Base-by-base conservation (phyloP, 208 protist genomes). In the Trypanosoma mega region DNA sequence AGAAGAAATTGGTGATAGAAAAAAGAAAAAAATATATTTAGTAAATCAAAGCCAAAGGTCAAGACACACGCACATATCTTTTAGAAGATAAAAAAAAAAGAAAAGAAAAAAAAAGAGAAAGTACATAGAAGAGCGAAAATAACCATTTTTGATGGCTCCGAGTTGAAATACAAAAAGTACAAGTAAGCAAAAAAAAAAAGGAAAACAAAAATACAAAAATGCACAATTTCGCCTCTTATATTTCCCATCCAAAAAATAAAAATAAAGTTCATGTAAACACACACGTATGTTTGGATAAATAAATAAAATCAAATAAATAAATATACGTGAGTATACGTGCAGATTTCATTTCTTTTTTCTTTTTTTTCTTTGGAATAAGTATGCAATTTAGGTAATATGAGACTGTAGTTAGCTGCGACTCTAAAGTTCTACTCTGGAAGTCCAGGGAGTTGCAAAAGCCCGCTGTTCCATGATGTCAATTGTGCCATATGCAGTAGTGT, bases 131-230 rank as follows among this genome's bases (percentile, higher is more conserved):
- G 11, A 43, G 12, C 33, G 43, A 14, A 52, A 34, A 47, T 23
- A 60, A 41, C 8, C 21, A 51, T 46, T 48, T 14, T 6, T 20
- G 37, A 60, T 4, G 30, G 20, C 0, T 31, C 27, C 24, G 12
- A 51, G 3, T 50, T 20, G 29, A 46, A 68, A 45, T 36, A 36
- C 46, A 49, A 16, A 52, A 21, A 61, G n/a, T 62, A 23, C 58
- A 48, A 54, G 55, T 37, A 53, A 45, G 33, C 18, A 34, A 65
- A 61, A 63, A 61, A 55, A 51, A 57, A 44, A 68, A 64, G 3
- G 34, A 66, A 34, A 72, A 66, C 18, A 33, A 44, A 55, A 56
- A 50, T 23, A 67, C 21, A 45, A 37, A 59, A 51, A 30, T 27
- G 37, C n/a, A 50, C 14, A 61, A 63, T 26, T 37, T 53, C 4